phyloP scores from a whole-genome alignment of 164 flowering plant species.

The Dillenia suffruticosa region DNA sequence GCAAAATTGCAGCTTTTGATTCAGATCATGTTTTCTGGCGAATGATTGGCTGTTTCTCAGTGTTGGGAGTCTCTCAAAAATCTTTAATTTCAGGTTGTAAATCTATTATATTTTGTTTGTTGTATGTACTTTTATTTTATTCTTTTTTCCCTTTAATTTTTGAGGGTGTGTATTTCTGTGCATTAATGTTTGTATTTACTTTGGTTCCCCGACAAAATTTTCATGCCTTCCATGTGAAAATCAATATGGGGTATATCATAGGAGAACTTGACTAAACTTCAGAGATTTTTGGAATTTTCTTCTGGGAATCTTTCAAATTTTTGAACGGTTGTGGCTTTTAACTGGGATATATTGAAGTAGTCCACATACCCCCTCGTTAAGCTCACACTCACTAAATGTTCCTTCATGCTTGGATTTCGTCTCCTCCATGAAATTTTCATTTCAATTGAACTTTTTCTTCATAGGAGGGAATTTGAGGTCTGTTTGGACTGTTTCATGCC shows the following conservation, averaged over 20 bases:
- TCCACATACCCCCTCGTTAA: neutral
- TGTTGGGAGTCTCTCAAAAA: conserved; percentile 3
- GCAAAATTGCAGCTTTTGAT: neutral
- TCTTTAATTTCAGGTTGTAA: conserved; percentile 17
- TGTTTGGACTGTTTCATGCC: neutral
- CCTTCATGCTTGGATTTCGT: conserved; percentile 8
- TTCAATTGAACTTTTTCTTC: conserved; percentile 12
- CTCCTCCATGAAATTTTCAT: conserved; percentile 6
- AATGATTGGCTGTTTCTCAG: conserved; percentile 22
- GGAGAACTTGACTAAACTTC: too few relatives aligned
- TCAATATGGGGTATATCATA: too few relatives aligned
- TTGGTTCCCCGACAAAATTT: neutral
- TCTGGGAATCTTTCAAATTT: too few relatives aligned
- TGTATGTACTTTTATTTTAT: neutral
- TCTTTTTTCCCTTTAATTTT: neutral
- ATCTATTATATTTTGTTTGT: conserved; percentile 1
- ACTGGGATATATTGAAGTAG: neutral
- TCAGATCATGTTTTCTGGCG: conserved; percentile 7
- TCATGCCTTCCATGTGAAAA: neutral
- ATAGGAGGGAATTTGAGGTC: conserved; percentile 8
- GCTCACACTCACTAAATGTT: neutral
- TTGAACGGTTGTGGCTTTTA: too few relatives aligned
- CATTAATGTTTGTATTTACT: too few relatives aligned
- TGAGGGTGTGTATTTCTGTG: neutral
- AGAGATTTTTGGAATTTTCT: too few relatives aligned